Evolutionary conservation across 1,284 basidiomycete genomes (phyloP), one percentile per base, ranked within the genome.

Genomic region (Schizophyllum amplum): DNA sequence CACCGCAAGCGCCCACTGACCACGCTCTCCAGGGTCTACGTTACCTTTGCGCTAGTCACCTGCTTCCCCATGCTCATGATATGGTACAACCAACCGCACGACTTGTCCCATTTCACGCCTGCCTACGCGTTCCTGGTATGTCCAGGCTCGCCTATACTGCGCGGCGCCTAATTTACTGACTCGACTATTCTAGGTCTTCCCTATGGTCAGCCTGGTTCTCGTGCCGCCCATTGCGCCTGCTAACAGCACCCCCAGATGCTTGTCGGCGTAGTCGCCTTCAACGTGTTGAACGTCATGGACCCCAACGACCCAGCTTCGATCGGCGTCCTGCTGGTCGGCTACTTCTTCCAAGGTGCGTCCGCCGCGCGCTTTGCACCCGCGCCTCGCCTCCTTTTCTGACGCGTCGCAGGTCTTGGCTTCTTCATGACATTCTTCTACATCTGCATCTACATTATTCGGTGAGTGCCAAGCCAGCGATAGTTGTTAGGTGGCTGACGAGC

Each of bases 371-470:
- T n/a, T n/a, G n/a, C 20, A 22, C 23, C 47, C n/a, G 11, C 23
- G 52, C 4, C 11, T 25, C 13, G 24, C 11, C 47, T 25, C 25
- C 21, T 20, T 49, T 15, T 46, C 17, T 55, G 53, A 59, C 54
- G 51, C 51, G 46, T 50, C 48, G 17, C 49, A 75, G 74, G 75
- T 9, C 66, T 77, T 23, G 76, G 77, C 6, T 77, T 76, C 67
- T 78, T 78, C 67, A 74, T 79, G 71, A 78, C 76, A 13, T 75
- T 77, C 64, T 75, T 78, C 63, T 79, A 79, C 59, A 73, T 79
- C 52, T 75, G 75, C 65, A 77, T 79, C 54, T 79, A 78, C 61
- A 69, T 79, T 57, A 74, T 75, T 59, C 72, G 74, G 73, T 74
- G 49, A 22, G 72, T 66, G 33, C 33, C 33, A 42, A 42, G 33